Evolutionary conservation across 129 eudicot species (phyloP).

Genomic region (Mikania micrantha): DNA sequence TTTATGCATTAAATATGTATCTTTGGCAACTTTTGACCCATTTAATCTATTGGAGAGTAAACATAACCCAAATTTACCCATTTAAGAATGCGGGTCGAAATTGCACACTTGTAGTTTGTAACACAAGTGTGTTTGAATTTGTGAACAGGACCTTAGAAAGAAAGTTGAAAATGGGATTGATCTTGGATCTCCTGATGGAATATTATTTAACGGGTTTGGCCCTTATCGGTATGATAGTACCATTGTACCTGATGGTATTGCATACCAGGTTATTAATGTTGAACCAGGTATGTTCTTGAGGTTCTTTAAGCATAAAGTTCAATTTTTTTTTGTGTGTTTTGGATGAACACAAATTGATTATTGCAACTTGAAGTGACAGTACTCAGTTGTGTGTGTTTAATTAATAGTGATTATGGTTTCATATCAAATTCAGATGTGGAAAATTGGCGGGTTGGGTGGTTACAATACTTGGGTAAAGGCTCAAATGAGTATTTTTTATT

Average conservation of each 20-base stretch:
- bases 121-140: slow-evolving; percentile 7
- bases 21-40: neutral
- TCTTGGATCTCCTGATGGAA: slow-evolving; percentile 89
- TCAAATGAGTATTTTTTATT: neutral
- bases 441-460: neutral
- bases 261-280: slow-evolving; percentile 61
- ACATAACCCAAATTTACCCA: neutral
- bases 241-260: slow-evolving; percentile 52
- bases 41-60: neutral
- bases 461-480: neutral
- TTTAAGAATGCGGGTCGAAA: neutral
- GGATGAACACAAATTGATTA: neutral
- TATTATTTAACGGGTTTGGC: slow-evolving; percentile 81
- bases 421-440: neutral
- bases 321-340: slow-evolving; percentile 6
- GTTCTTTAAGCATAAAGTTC: slow-evolving; percentile 11
- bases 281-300: slow-evolving; percentile 66
- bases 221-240: slow-evolving; percentile 70
- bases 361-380: neutral
- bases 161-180: slow-evolving; percentile 56
- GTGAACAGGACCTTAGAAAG: slow-evolving; percentile 69
- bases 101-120: neutral
- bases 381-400: neutral
- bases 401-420: neutral
- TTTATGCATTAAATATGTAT: neutral